These are phyloP conservation scores for Zymoseptoria tritici DNA, from an alignment of 2,329 filamentous ascomycete genomes.

Conservation along the genomic window DNA sequence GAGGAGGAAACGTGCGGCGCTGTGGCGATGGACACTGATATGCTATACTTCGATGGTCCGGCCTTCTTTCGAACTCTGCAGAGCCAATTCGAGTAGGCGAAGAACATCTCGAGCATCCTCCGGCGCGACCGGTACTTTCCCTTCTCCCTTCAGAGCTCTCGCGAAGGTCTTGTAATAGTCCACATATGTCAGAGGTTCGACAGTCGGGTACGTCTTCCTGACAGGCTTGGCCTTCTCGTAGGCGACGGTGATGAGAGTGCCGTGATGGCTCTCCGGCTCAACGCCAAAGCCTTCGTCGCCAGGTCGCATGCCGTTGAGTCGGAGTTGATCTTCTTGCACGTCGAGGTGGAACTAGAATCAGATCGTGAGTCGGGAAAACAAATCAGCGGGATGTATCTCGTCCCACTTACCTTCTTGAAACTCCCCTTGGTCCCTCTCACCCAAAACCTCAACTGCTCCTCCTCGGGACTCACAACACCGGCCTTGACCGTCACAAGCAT, in stretches of 20 bases:
- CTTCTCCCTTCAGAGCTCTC: constrained; percentile 45
- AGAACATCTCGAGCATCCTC: constrained; percentile 49
- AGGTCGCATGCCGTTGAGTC: constrained; percentile 55
- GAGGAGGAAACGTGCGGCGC: neutral
- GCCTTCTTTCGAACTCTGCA: constrained; percentile 46
- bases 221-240: constrained; percentile 31
- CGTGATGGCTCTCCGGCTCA: constrained; percentile 53
- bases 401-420: constrained; percentile 52
- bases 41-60: constrained; percentile 33
- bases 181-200: constrained; percentile 59
- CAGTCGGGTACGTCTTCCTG: constrained; percentile 48
- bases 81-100: constrained; percentile 49
- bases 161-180: constrained; percentile 56
- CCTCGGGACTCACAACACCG: constrained; percentile 60
- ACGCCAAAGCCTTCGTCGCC: constrained; percentile 57
- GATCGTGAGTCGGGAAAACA: too few species aligned
- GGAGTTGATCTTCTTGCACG: constrained; percentile 61
- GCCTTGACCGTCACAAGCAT: constrained; percentile 63
- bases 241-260: constrained; percentile 52
- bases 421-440: constrained; percentile 65
- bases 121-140: constrained; percentile 47
- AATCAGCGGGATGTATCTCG: too few species aligned
- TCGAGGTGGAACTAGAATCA: constrained; percentile 50
- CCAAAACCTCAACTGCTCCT: constrained; percentile 67
- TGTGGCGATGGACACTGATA: neutral